Conservation (phyloP, 371 early-diverging fungal species). For the Lichtheimia ramosa region DNA sequence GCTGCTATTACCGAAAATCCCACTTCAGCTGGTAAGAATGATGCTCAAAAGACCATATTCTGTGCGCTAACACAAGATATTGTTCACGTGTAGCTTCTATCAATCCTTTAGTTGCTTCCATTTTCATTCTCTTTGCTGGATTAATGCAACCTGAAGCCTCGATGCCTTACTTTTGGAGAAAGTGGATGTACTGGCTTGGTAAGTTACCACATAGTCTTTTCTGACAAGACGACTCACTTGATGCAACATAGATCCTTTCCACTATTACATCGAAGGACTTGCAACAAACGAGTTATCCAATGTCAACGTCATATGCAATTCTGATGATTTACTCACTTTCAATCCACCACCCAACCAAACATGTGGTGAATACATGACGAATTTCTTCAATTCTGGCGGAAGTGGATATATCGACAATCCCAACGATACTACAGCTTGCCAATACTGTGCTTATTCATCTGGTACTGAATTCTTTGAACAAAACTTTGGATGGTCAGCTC, state of each 20-base stretch:
- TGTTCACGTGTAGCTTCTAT: conserved; percentile 36
- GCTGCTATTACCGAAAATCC: conserved; percentile 38
- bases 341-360: conserved; percentile 56
- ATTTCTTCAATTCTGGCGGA: conserved; percentile 38
- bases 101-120: conserved; percentile 71
- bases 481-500: conserved; percentile 26
- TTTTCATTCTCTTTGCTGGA: conserved; percentile 74
- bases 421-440: conserved; percentile 45
- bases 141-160: conserved; percentile 61
- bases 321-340: conserved; percentile 45
- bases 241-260: conserved; percentile 42
- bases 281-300: conserved; percentile 60
- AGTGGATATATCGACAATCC: conserved; percentile 60
- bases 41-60: no score
- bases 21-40: no score
- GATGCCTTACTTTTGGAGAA: conserved; percentile 77
- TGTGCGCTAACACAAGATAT: neutral
- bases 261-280: conserved; percentile 68
- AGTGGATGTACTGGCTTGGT: conserved; percentile 80
- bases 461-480: conserved; percentile 54
- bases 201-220: conserved; percentile 54
- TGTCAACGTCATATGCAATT: conserved; percentile 45
- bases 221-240: conserved; percentile 24
- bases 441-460: conserved; percentile 55
- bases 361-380: conserved; percentile 55